These are phyloP conservation scores for Breynia disticha DNA, from an alignment of 441 rosid species.

Conservation along the genomic window DNA sequence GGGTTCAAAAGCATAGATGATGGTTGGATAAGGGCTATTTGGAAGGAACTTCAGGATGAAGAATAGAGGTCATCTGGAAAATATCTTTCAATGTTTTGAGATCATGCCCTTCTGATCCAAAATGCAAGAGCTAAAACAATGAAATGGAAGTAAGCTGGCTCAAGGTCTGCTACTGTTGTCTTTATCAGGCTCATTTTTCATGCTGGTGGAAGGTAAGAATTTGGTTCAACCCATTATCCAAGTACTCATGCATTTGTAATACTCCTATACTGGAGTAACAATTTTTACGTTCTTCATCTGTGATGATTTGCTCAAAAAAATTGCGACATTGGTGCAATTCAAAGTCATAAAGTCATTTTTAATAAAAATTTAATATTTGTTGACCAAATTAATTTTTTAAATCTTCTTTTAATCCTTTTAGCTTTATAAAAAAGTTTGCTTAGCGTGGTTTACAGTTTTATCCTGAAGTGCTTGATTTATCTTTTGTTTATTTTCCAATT, in stretches of 20 bases:
- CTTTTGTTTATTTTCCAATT: conserved; percentile 15
- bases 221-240: conserved; percentile 52
- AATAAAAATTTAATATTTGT: background rate
- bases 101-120: conserved; percentile 35
- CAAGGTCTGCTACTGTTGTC: conserved; percentile 47
- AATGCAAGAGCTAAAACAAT: conserved; percentile 36
- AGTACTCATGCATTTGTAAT: conserved; percentile 33
- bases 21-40: conserved; percentile 63
- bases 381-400: background rate
- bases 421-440: background rate
- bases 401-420: background rate
- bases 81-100: conserved; percentile 34
- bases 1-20: conserved; percentile 47
- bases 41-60: conserved; percentile 39
- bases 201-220: conserved; percentile 45
- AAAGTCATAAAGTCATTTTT: background rate
- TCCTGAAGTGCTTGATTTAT: background rate
- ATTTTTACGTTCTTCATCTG: background rate
- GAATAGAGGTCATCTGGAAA: conserved; percentile 35
- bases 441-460: background rate
- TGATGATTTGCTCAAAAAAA: background rate
- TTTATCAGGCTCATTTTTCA: conserved; percentile 33
- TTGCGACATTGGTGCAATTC: background rate
- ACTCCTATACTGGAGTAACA: no score
- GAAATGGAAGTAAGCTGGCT: conserved; percentile 42